phyloP scores from a whole-genome alignment of 2,329 filamentous ascomycete species.

The Talaromyces atroroseus region DNA sequence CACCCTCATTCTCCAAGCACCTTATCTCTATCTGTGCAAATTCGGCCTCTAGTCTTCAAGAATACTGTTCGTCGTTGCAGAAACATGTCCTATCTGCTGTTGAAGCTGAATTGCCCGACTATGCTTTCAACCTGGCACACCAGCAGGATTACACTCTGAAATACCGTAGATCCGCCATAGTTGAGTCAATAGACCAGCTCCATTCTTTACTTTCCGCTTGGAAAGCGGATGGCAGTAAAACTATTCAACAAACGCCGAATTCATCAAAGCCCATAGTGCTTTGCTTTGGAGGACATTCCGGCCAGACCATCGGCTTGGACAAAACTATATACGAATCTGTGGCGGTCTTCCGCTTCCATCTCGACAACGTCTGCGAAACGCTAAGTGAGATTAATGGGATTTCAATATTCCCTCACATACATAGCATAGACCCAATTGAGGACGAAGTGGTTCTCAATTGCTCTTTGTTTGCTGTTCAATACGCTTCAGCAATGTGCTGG shows the following conservation, averaged over 20 bases:
- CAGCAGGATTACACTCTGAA: neutral
- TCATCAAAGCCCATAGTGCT: slow-evolving; percentile 26
- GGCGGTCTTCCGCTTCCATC: slow-evolving; percentile 24
- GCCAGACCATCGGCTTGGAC: slow-evolving; percentile 22
- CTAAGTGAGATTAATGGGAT: slow-evolving; percentile 22
- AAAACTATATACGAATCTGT: slow-evolving; percentile 24
- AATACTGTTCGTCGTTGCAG: neutral
- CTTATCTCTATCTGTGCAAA: neutral
- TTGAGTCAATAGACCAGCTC: slow-evolving; percentile 17
- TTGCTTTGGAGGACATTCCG: slow-evolving; percentile 36
- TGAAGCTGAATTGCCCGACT: neutral
- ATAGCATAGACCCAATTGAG: slow-evolving; percentile 18
- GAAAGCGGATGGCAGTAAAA: neutral
- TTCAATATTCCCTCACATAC: slow-evolving; percentile 29
- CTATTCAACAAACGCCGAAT: neutral
- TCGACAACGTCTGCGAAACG: slow-evolving; percentile 30
- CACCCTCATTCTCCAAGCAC: neutral
- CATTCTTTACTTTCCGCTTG: neutral
- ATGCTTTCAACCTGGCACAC: slow-evolving; percentile 21
- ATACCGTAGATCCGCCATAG: slow-evolving; percentile 15
- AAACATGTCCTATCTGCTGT: neutral
- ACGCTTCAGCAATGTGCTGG: slow-evolving; percentile 33
- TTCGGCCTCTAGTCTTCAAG: neutral
- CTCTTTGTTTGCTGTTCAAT: slow-evolving; percentile 34
- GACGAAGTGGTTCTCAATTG: slow-evolving; percentile 28